phyloP scores from a whole-genome alignment of 257 asterid genomes.

The Capsicum rhomboideum region DNA sequence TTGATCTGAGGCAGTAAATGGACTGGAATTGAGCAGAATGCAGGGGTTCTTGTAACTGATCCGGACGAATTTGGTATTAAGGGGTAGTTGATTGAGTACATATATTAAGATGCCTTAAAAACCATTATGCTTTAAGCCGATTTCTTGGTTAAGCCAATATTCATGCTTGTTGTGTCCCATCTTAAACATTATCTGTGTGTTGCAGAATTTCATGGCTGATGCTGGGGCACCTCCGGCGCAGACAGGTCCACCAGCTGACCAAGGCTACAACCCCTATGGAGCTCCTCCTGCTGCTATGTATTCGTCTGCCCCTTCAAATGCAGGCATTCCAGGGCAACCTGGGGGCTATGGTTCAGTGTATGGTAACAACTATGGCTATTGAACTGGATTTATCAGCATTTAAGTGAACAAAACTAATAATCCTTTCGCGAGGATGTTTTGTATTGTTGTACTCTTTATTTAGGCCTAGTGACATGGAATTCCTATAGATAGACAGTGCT shows the following conservation, averaged over 20 bases:
- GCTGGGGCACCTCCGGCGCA: constrained; percentile 55
- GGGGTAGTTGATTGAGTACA: neutral
- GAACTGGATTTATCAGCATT: constrained; percentile 8
- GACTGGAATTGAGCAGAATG: neutral
- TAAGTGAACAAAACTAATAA: neutral
- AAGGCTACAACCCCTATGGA: constrained; percentile 48
- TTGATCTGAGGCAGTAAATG: neutral
- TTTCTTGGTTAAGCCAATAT: neutral
- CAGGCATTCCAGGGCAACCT: constrained; percentile 43
- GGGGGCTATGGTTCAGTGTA: constrained; percentile 72
- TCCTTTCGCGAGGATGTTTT: neutral
- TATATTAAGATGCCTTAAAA: neutral
- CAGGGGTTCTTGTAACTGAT: neutral
- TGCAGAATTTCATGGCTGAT: constrained; percentile 85
- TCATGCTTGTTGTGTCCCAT: neutral
- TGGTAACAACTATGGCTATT: constrained; percentile 74
- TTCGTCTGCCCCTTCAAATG: constrained; percentile 48
- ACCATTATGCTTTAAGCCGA: neutral
- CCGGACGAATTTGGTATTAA: neutral
- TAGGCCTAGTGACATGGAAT: constrained; percentile 1
- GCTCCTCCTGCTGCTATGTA: constrained; percentile 37
- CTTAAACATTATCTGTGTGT: neutral
- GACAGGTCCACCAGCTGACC: constrained; percentile 47
- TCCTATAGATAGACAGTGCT: neutral
- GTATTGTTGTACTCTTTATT: constrained; percentile 5